Conservation (phyloP, 768 basidiomycete species). For the Naganishia friedmannii region DNA sequence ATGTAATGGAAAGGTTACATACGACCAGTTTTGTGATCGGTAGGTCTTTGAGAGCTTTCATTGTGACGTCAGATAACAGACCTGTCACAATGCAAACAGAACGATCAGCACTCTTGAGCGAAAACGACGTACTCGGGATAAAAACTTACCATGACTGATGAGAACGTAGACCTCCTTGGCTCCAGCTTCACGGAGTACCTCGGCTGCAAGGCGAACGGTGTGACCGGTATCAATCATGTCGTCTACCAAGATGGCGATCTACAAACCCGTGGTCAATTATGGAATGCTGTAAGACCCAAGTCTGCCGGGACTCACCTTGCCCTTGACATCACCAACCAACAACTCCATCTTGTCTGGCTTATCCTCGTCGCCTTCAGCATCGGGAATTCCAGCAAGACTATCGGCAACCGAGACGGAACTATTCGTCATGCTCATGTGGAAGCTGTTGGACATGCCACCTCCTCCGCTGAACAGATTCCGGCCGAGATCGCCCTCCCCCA, state of each 20-base stretch:
- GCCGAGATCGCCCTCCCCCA: neutral
- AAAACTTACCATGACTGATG: constrained; percentile 69
- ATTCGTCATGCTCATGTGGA: constrained; percentile 29
- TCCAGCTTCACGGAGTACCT: constrained; percentile 83
- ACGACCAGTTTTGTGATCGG: constrained; percentile 90
- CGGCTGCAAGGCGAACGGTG: constrained; percentile 85
- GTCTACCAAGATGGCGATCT: constrained; percentile 91
- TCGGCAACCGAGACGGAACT: constrained; percentile 30
- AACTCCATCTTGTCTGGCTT: constrained; percentile 51
- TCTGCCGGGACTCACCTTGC: constrained; percentile 45
- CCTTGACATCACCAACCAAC: constrained; percentile 87
- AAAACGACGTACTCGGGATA: no score
- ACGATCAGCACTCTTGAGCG: neutral
- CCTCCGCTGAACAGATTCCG: constrained; percentile 25
- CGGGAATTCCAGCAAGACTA: constrained; percentile 13
- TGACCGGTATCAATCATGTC: constrained; percentile 68
- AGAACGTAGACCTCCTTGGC: constrained; percentile 81
- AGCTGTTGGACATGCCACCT: constrained; percentile 31
- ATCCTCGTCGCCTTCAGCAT: constrained; percentile 37
- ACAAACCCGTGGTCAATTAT: constrained; percentile 41
- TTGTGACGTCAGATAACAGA: constrained; percentile 84
- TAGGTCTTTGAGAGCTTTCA: constrained; percentile 68
- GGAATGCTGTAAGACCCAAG: neutral
- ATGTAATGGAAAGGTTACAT: neutral
- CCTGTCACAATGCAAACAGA: constrained; percentile 55